phyloP scores from a whole-genome alignment of 805 yeast genomes.

The Starmerella vitae region DNA sequence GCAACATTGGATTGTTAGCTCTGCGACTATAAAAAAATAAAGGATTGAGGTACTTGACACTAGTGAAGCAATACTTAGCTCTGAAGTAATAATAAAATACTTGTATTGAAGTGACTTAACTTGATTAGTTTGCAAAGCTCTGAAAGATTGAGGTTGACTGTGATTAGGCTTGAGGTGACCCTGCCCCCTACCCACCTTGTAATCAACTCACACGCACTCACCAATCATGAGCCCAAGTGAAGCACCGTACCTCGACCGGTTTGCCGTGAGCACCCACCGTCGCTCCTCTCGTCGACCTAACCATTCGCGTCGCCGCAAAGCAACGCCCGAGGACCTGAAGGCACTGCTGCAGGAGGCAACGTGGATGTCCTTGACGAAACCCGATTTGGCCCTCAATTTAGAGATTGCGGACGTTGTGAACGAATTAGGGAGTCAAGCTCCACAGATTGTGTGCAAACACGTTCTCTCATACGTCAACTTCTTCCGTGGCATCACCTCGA shows the following conservation, averaged over 20 bases:
- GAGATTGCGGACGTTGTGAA: slow-evolving; percentile 91
- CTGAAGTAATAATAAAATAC: no score
- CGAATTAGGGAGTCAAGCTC: slow-evolving; percentile 78
- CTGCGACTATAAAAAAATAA: no score
- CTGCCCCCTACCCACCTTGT: background rate
- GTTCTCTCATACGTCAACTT: slow-evolving; percentile 35
- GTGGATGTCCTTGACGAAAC: slow-evolving; percentile 66
- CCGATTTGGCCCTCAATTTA: slow-evolving; percentile 73
- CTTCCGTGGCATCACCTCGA: slow-evolving; percentile 35
- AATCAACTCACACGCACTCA: no score
- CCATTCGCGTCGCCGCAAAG: slow-evolving; percentile 3
- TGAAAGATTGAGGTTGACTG: no score
- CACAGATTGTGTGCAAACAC: slow-evolving; percentile 83
- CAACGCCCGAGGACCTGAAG: background rate
- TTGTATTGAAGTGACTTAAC: no score
- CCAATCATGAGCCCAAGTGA: background rate
- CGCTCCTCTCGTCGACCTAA: slow-evolving; percentile 6
- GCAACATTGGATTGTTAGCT: no score
- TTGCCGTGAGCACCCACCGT: slow-evolving; percentile 14
- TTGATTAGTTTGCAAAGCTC: no score
- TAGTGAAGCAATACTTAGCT: no score
- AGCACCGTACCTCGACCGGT: slow-evolving; percentile 19
- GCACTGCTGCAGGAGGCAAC: slow-evolving; percentile 60
- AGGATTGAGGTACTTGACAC: no score
- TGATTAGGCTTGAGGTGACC: background rate